phyloP scores from a whole-genome alignment of 345 rosid genomes.

The Bruguiera gymnorhiza region DNA sequence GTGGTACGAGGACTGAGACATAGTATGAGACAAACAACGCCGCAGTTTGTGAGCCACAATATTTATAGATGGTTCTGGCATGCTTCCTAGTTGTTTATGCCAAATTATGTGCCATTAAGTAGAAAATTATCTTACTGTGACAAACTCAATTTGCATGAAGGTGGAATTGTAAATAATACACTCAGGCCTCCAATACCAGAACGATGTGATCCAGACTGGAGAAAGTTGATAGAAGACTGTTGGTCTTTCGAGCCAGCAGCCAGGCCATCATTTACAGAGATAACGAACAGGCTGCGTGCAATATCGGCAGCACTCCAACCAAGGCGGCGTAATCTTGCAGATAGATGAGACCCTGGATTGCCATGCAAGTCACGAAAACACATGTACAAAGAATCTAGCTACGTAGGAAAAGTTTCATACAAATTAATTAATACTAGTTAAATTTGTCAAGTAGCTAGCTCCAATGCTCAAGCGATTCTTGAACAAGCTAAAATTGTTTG shows the following conservation, averaged over 20 bases:
- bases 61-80: too few species aligned
- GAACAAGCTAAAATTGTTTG: conserved; percentile 2
- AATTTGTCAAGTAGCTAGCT: conserved; percentile 7
- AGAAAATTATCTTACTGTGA: too few species aligned
- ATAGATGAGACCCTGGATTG: conserved; percentile 15
- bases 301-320: conserved; percentile 55
- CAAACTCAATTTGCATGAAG: conserved; percentile 32
- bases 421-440: not conserved
- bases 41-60: too few species aligned
- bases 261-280: conserved; percentile 81
- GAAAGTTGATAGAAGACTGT: conserved; percentile 77
- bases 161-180: conserved; percentile 78
- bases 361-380: not conserved
- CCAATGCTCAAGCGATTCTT: not conserved
- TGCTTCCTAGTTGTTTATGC: too few species aligned
- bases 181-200: conserved; percentile 76
- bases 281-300: conserved; percentile 50
- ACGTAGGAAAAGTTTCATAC: not conserved
- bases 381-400: not conserved
- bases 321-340: conserved; percentile 34
- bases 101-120: too few species aligned
- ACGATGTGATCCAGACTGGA: conserved; percentile 69
- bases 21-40: too few species aligned
- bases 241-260: conserved; percentile 66
- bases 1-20: too few species aligned